phyloP scores from a whole-genome alignment of 2,329 filamentous ascomycete genomes.

The Cercospora sp. region DNA sequence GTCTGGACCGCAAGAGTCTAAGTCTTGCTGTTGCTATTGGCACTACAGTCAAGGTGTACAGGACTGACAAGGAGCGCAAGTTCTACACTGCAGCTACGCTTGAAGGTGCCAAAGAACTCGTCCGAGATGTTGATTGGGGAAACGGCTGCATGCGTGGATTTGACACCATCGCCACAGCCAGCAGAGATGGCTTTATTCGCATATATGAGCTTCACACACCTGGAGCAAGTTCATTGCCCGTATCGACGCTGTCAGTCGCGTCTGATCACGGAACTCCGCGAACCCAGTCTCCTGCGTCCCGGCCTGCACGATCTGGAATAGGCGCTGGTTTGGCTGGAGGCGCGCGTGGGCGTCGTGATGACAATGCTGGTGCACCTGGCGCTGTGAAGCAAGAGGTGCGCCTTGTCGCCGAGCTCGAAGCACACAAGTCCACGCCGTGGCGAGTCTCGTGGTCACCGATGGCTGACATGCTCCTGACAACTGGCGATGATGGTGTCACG shows the following conservation, averaged over 20 bases:
- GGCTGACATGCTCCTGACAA: conserved; percentile 70
- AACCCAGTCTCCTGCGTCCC: conserved; percentile 21
- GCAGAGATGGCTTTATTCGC: conserved; percentile 84
- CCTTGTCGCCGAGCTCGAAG: conserved; percentile 66
- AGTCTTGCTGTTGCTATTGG: conserved; percentile 84
- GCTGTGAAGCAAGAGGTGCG: conserved; percentile 64
- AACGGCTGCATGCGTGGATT: conserved; percentile 86
- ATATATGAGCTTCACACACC: conserved; percentile 78
- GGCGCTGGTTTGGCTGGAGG: conserved; percentile 54
- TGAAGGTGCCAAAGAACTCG: conserved; percentile 69
- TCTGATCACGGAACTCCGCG: conserved; percentile 14
- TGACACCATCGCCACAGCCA: conserved; percentile 87
- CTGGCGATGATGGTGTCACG: conserved; percentile 70
- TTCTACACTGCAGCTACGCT: conserved; percentile 85
- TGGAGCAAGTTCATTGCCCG: conserved; percentile 34
- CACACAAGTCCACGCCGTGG: conserved; percentile 72
- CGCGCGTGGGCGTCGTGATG: conserved; percentile 52
- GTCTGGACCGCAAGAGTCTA: conserved; percentile 76
- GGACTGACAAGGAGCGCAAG: conserved; percentile 71
- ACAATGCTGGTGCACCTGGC: conserved; percentile 59
- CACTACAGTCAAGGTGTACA: conserved; percentile 78
- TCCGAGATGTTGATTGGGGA: conserved; percentile 85
- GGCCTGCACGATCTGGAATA: conserved; percentile 48
- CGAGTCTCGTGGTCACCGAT: conserved; percentile 64
- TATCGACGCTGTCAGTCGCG: conserved; percentile 24